Percentiles rank a stretch among this genome's conserved stretches.
Conservation (phyloP, 306 rosid species). For the Calophaca sinica region DNA sequence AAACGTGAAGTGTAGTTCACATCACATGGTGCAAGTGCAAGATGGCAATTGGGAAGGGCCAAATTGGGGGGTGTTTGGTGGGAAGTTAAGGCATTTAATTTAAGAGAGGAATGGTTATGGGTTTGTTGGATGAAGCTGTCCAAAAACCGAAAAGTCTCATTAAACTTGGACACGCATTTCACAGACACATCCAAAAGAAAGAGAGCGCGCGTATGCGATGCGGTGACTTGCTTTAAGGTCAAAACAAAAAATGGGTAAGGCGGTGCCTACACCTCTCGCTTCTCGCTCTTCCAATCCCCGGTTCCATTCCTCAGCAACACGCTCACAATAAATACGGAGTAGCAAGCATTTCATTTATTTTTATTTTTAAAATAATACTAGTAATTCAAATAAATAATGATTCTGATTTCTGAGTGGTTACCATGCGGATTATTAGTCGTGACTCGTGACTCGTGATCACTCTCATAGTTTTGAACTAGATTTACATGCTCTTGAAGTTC, state of each 20-base stretch:
- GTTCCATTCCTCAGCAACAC: neutral
- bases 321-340: neutral
- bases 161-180: constrained; percentile 38
- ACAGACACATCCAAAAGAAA: neutral
- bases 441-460: no score
- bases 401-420: no score
- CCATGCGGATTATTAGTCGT: no score
- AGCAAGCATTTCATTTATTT: no score
- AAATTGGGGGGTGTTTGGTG: constrained; percentile 49
- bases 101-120: constrained; percentile 29
- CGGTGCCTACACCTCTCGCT: neutral
- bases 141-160: neutral
- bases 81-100: constrained; percentile 51
- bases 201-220: neutral
- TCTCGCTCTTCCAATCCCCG: neutral
- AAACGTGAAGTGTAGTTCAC: constrained; percentile 28
- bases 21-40: constrained; percentile 3
- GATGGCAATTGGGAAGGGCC: constrained; percentile 36
- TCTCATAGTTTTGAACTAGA: no score
- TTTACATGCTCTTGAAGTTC: no score
- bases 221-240: constrained; percentile 36
- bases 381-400: no score
- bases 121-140: constrained; percentile 50
- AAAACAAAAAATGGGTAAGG: neutral
- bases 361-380: no score